A percentile compares a stretch with the other conserved stretches of the same genome.
These are phyloP conservation scores for Trichaptum fuscoviolaceum DNA, from an alignment of 768 basidiomycete genomes.

Conservation along the genomic window DNA sequence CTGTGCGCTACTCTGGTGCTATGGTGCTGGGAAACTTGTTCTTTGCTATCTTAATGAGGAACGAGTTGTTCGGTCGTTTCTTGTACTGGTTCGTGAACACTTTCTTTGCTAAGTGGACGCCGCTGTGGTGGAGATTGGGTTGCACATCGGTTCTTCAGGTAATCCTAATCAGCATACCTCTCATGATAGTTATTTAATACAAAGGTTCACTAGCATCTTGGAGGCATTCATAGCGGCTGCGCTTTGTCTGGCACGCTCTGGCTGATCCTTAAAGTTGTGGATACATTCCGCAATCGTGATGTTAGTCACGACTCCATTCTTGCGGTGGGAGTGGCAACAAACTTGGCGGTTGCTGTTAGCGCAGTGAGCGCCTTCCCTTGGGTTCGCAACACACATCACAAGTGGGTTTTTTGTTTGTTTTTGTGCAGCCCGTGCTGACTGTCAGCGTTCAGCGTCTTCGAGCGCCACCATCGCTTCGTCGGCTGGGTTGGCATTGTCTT, in stretches of 20 bases:
- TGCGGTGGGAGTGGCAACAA: constrained; percentile 55
- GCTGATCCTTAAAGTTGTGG: constrained; percentile 59
- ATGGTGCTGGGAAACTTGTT: constrained; percentile 72
- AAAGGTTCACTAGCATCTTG: constrained; percentile 49
- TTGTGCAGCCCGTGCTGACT: constrained; percentile 4
- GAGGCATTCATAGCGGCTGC: constrained; percentile 76
- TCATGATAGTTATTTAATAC: no score
- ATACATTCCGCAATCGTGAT: constrained; percentile 45
- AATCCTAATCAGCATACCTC: not conserved
- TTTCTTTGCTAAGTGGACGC: constrained; percentile 78
- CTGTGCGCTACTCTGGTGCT: constrained; percentile 58
- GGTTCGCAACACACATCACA: constrained; percentile 77
- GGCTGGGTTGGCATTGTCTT: constrained; percentile 60
- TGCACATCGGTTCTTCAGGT: constrained; percentile 73
- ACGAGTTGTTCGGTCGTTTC: constrained; percentile 77
- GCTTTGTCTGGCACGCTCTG: constrained; percentile 65
- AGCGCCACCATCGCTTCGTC: constrained; percentile 74
- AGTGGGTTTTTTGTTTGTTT: constrained; percentile 38
- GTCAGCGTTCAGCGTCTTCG: constrained; percentile 52
- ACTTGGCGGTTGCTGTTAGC: constrained; percentile 50
- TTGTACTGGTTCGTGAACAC: constrained; percentile 69
- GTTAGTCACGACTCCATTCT: constrained; percentile 52
- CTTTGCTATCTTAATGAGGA: constrained; percentile 69
- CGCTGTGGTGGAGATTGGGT: constrained; percentile 63
- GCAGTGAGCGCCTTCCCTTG: constrained; percentile 69